phyloP scores from a whole-genome alignment of 2,329 filamentous ascomycete species.

The Diaporthe citri region DNA sequence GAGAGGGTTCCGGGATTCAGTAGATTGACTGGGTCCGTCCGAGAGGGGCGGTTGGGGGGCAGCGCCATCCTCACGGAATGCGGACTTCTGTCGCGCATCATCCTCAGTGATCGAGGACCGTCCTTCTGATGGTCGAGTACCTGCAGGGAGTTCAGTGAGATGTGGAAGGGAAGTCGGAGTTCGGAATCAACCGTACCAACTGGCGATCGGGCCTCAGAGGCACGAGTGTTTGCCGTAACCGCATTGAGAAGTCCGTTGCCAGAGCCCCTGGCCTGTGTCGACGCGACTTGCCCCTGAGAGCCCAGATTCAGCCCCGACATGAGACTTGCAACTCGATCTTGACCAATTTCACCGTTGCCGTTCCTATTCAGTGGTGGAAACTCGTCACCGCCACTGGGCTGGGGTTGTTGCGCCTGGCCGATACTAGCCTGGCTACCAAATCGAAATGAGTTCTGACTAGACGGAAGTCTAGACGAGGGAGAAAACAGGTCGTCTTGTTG shows the following conservation, averaged over 20 bases:
- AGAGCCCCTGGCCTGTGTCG: constrained; percentile 57
- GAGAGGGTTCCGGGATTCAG: constrained; percentile 56
- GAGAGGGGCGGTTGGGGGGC: constrained; percentile 50
- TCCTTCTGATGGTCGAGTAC: constrained; percentile 59
- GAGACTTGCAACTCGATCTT: constrained; percentile 64
- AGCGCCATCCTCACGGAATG: constrained; percentile 59
- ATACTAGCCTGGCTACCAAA: constrained; percentile 63
- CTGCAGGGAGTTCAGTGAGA: constrained; percentile 48
- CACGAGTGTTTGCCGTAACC: constrained; percentile 69
- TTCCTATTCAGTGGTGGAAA: constrained; percentile 73
- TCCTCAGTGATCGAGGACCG: constrained; percentile 57
- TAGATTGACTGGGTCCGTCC: constrained; percentile 49
- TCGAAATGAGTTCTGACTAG: constrained; percentile 63
- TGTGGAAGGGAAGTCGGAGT: neutral
- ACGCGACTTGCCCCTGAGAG: constrained; percentile 56
- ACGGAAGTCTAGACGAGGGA: constrained; percentile 52
- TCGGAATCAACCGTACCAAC: constrained; percentile 49
- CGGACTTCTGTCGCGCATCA: constrained; percentile 59
- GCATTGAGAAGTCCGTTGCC: constrained; percentile 75
- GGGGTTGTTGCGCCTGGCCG: constrained; percentile 60
- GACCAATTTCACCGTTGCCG: constrained; percentile 68
- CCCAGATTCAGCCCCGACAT: constrained; percentile 64
- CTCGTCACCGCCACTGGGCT: constrained; percentile 66
- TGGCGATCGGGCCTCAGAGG: constrained; percentile 63
- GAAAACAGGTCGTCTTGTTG: constrained; percentile 63